These are phyloP conservation scores for Ambrosiella cleistominuta DNA, from an alignment of 2,329 filamentous ascomycete genomes.

Conservation along the genomic window DNA sequence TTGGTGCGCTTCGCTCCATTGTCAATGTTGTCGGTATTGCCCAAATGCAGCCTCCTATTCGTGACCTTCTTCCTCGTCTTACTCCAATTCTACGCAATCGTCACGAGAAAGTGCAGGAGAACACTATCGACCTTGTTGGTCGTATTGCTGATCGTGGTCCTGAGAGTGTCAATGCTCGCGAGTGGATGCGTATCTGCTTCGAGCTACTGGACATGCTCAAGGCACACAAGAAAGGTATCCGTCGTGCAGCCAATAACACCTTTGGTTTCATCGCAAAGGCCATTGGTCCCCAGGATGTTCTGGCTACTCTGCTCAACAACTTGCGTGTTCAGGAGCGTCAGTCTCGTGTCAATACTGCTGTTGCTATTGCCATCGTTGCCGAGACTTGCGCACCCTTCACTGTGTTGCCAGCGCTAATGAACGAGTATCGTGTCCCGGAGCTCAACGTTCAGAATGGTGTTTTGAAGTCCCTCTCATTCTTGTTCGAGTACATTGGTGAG, in stretches of 20 bases:
- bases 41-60: slow-evolving; percentile 96
- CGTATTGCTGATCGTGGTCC: slow-evolving; percentile 95
- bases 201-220: slow-evolving; percentile 98
- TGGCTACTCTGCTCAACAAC: slow-evolving; percentile 92
- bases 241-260: slow-evolving; percentile 95
- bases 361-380: slow-evolving; percentile 94
- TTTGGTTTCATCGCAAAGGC: slow-evolving; percentile 99
- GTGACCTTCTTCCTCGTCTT: slow-evolving; percentile 80
- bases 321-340: slow-evolving; percentile 93
- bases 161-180: slow-evolving; percentile 87
- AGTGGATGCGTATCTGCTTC: slow-evolving; percentile 99
- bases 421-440: slow-evolving; percentile 95
- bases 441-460: slow-evolving; percentile 98
- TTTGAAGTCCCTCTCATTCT: slow-evolving; percentile 86
- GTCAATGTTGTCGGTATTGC: slow-evolving; percentile 96
- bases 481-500: slow-evolving; percentile 98
- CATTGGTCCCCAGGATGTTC: slow-evolving; percentile 91
- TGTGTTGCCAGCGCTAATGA: slow-evolving; percentile 96
- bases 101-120: slow-evolving; percentile 98
- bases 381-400: slow-evolving; percentile 98
- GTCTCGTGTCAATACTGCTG: slow-evolving; percentile 93
- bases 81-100: slow-evolving; percentile 97
- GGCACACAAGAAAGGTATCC: slow-evolving; percentile 98
- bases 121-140: slow-evolving; percentile 93
- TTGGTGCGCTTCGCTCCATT: slow-evolving; percentile 86